Evolutionary conservation across 2,329 filamentous ascomycete species (phyloP).

Genomic region (Xylaria sp.): DNA sequence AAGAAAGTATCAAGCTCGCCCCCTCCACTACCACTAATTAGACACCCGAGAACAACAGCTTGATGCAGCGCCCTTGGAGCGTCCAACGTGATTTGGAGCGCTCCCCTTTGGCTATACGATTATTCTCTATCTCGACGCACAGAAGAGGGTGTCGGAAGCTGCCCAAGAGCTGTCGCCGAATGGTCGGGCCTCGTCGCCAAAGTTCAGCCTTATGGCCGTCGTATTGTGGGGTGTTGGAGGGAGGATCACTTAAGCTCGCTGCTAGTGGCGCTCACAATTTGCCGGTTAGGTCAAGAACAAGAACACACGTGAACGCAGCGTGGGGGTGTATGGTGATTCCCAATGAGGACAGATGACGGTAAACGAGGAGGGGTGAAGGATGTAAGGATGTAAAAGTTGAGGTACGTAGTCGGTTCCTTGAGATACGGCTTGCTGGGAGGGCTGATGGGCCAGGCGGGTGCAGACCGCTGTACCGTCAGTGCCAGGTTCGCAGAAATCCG

Average conservation of each 20-base stretch:
- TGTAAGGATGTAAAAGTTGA: conserved; percentile 25
- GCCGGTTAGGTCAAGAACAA: conserved; percentile 24
- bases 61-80: conserved; percentile 47
- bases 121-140: conserved; percentile 36
- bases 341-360: conserved; percentile 8
- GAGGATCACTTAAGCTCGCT: conserved; percentile 24
- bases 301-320: neutral
- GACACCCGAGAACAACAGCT: conserved; percentile 56
- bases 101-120: conserved; percentile 41
- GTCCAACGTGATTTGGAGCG: conserved; percentile 47
- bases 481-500: conserved; percentile 31
- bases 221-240: conserved; percentile 36
- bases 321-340: conserved; percentile 11
- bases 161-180: conserved; percentile 23
- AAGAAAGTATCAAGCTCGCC: conserved; percentile 57
- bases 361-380: conserved; percentile 25
- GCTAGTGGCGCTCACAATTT: conserved; percentile 32
- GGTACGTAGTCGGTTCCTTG: conserved; percentile 32
- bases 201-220: conserved; percentile 45
- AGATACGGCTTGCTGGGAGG: conserved; percentile 42
- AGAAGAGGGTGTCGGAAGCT: conserved; percentile 36
- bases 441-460: conserved; percentile 47
- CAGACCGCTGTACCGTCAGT: conserved; percentile 48
- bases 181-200: conserved; percentile 41
- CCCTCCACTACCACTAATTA: conserved; percentile 65